phyloP scores from a whole-genome alignment of 108 stramenopile genomes.

The Fistulifera solaris region DNA sequence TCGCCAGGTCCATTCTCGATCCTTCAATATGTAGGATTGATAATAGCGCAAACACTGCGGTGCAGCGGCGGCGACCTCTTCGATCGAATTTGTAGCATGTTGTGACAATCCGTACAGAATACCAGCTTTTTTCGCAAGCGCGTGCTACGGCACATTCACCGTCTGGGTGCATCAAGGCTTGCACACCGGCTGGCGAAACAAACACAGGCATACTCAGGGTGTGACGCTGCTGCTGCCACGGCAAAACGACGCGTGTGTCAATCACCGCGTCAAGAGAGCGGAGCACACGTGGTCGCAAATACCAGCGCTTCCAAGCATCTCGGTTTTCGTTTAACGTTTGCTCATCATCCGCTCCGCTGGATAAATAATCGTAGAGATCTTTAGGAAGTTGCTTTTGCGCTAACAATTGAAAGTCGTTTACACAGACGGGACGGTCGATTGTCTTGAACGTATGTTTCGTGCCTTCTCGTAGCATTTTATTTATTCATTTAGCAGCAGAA shows the following conservation, averaged over 20 bases:
- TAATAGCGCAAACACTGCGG: constrained; percentile 41
- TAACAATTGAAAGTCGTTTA: constrained; percentile 44
- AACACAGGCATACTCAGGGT: constrained; percentile 57
- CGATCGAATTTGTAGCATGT: constrained; percentile 71
- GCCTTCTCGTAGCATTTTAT: too few relatives aligned
- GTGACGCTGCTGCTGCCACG: constrained; percentile 15
- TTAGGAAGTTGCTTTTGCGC: constrained; percentile 35
- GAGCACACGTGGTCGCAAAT: constrained; percentile 67
- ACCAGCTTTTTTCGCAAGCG: constrained; percentile 32
- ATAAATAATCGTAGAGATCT: constrained; percentile 60
- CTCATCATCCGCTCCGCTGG: constrained; percentile 71
- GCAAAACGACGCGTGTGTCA: constrained; percentile 37
- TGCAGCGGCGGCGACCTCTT: constrained; percentile 48
- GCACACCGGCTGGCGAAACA: constrained; percentile 66
- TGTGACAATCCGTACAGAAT: constrained; percentile 61
- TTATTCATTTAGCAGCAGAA: too few relatives aligned
- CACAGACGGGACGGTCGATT: constrained; percentile 3
- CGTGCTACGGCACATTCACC: constrained; percentile 73
- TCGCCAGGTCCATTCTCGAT: constrained; percentile 41
- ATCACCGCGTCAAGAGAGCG: constrained; percentile 33
- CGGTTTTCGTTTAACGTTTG: constrained; percentile 56
- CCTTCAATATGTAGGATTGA: constrained; percentile 71
- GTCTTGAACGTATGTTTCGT: too few relatives aligned
- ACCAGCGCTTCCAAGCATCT: constrained; percentile 49
- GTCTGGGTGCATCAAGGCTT: constrained; percentile 40